Percentiles rank a stretch among this genome's conserved stretches.
Conservation (phyloP, 192 early-diverging fungal species). For the Dispira parvispora region DNA sequence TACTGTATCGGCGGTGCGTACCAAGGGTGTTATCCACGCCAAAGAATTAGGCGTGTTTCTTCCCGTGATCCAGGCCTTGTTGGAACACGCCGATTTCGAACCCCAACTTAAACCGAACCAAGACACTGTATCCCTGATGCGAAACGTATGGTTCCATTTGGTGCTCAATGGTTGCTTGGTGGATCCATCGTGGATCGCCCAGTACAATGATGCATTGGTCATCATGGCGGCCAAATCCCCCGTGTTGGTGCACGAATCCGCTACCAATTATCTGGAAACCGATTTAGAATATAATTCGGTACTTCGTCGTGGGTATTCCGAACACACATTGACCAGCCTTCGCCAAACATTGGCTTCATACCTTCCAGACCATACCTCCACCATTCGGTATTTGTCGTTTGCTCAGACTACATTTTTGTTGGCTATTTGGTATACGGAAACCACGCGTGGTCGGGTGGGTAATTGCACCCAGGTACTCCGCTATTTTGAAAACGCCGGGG, state of each 20-base stretch:
- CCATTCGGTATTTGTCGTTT: conserved; percentile 44
- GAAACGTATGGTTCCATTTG: conserved; percentile 85
- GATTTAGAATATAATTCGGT: conserved; percentile 81
- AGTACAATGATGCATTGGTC: conserved; percentile 50
- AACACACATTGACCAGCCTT: conserved; percentile 29
- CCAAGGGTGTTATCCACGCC: conserved; percentile 21
- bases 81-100: conserved; percentile 38
- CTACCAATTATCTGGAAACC: conserved; percentile 63
- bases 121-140: conserved; percentile 53
- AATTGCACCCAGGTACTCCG: conserved; percentile 52
- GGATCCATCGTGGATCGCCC: conserved; percentile 52
- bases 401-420: conserved; percentile 65
- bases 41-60: conserved; percentile 37
- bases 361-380: conserved; percentile 34
- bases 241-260: conserved; percentile 49
- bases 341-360: conserved; percentile 33
- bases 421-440: conserved; percentile 70
- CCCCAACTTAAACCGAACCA: conserved; percentile 33
- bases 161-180: conserved; percentile 60
- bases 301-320: conserved; percentile 37
- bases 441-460: conserved; percentile 48
- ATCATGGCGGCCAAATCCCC: conserved; percentile 75
- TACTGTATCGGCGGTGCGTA: conserved; percentile 16
- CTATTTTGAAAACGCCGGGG: conserved; percentile 78
- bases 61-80: conserved; percentile 39